phyloP scores from a whole-genome alignment of 2,329 filamentous ascomycete genomes.

The Polytolypa hystricis region DNA sequence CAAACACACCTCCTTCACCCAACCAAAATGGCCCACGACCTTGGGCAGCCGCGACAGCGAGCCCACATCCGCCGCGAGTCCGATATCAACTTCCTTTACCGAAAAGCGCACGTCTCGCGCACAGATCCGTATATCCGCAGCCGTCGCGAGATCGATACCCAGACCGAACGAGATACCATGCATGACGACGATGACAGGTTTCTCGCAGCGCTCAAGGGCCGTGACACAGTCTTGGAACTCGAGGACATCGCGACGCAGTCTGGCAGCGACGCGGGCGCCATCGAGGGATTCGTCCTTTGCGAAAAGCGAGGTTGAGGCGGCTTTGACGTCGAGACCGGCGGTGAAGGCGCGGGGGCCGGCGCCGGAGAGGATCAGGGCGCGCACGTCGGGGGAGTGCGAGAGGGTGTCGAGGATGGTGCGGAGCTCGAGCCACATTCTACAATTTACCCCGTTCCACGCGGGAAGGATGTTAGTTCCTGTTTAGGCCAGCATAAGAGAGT shows the following conservation, averaged over 20 bases:
- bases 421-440: conserved; percentile 75
- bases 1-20: conserved; percentile 40
- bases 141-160: conserved; percentile 52
- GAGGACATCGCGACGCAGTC: conserved; percentile 55
- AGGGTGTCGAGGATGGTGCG: conserved; percentile 60
- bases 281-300: conserved; percentile 38
- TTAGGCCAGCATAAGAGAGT: not conserved
- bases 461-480: too few species aligned
- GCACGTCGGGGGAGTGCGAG: conserved; percentile 59
- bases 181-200: conserved; percentile 74
- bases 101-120: conserved; percentile 26
- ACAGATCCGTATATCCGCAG: conserved; percentile 34
- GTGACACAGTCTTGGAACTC: conserved; percentile 73
- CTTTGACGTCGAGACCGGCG: conserved; percentile 71
- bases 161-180: conserved; percentile 71
- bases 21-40: conserved; percentile 34
- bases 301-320: conserved; percentile 46
- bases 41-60: conserved; percentile 38
- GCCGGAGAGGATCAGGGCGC: conserved; percentile 67
- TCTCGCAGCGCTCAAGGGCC: conserved; percentile 74
- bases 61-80: conserved; percentile 38
- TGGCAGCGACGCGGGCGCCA: conserved; percentile 51
- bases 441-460: too few species aligned
- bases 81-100: conserved; percentile 41
- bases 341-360: conserved; percentile 78